These are phyloP conservation scores for Arthrobotrys conoides DNA, from an alignment of 2,329 filamentous ascomycete species.

Conservation along the genomic window DNA sequence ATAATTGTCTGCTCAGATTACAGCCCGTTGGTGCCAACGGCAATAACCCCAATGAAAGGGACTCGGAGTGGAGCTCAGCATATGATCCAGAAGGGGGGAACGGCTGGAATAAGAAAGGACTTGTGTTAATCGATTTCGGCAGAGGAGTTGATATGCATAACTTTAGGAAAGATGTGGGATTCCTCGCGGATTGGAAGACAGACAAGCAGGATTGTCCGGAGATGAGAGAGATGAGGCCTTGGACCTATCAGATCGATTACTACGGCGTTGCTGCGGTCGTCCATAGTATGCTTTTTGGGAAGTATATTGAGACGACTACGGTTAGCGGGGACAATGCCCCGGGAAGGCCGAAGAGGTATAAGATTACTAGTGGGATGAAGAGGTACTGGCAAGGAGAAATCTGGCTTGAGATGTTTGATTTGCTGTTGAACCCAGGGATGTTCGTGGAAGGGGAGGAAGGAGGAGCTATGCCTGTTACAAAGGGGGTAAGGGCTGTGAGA, in stretches of 20 bases:
- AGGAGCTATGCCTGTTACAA: constrained; percentile 79
- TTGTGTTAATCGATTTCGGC: constrained; percentile 94
- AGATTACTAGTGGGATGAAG: constrained; percentile 86
- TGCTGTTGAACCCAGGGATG: constrained; percentile 84
- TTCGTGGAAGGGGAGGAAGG: constrained; percentile 77
- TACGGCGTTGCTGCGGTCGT: constrained; percentile 90
- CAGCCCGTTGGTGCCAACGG: constrained; percentile 69
- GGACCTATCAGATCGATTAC: constrained; percentile 98
- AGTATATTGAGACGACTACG: constrained; percentile 85
- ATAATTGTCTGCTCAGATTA: constrained; percentile 93
- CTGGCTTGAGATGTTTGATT: constrained; percentile 85
- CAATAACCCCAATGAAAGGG: constrained; percentile 65
- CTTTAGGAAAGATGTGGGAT: constrained; percentile 82
- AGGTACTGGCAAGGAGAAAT: constrained; percentile 97
- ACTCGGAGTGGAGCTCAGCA: constrained; percentile 71
- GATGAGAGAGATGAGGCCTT: constrained; percentile 92
- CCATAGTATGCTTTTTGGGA: constrained; percentile 90
- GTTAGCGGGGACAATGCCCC: constrained; percentile 71
- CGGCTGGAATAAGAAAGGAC: constrained; percentile 84
- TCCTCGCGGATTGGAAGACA: constrained; percentile 96
- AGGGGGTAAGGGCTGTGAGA: constrained; percentile 77
- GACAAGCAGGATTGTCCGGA: constrained; percentile 87
- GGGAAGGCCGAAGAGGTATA: constrained; percentile 77
- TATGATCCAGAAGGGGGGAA: constrained; percentile 81
- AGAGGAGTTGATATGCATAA: constrained; percentile 92